phyloP scores from a whole-genome alignment of 805 yeast genomes.

The Zygosaccharomyces gambellarensis region DNA sequence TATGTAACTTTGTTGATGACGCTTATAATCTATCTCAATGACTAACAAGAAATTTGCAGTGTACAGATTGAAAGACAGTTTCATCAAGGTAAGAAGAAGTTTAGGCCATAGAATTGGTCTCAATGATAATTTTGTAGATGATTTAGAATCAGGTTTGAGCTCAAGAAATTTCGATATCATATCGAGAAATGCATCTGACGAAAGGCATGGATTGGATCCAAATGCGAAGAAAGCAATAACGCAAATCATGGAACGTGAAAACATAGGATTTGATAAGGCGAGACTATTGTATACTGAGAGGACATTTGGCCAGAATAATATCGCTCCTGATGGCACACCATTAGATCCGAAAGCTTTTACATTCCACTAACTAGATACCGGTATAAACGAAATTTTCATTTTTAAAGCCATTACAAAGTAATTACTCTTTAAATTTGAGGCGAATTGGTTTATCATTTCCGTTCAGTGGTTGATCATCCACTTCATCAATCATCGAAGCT shows the following conservation, averaged over 20 bases:
- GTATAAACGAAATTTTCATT: not conserved
- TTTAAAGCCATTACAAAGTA: not conserved
- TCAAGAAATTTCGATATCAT: slow-evolving; percentile 55
- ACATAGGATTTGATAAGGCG: slow-evolving; percentile 64
- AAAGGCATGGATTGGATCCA: slow-evolving; percentile 58
- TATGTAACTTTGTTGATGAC: slow-evolving; percentile 11
- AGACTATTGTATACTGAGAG: slow-evolving; percentile 47
- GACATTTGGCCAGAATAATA: slow-evolving; percentile 46
- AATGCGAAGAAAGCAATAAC: slow-evolving; percentile 48
- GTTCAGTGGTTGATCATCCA: slow-evolving; percentile 9
- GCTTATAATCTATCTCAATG: not conserved
- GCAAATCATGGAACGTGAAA: slow-evolving; percentile 48
- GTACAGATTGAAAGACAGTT: slow-evolving; percentile 16
- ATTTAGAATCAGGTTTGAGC: slow-evolving; percentile 52
- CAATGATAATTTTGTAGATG: slow-evolving; percentile 40
- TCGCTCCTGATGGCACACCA: slow-evolving; percentile 65
- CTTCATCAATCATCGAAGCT: slow-evolving; percentile 31
- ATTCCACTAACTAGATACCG: slow-evolving; percentile 20
- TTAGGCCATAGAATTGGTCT: slow-evolving; percentile 25
- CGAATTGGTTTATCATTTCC: slow-evolving; percentile 21
- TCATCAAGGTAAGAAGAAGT: slow-evolving; percentile 20
- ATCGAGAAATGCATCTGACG: slow-evolving; percentile 46
- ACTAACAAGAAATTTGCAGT: slow-evolving; percentile 7
- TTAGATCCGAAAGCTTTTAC: slow-evolving; percentile 61
- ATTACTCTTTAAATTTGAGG: slow-evolving; percentile 12